Conservation (phyloP, 768 basidiomycete species). For the Podaxis sp. region DNA sequence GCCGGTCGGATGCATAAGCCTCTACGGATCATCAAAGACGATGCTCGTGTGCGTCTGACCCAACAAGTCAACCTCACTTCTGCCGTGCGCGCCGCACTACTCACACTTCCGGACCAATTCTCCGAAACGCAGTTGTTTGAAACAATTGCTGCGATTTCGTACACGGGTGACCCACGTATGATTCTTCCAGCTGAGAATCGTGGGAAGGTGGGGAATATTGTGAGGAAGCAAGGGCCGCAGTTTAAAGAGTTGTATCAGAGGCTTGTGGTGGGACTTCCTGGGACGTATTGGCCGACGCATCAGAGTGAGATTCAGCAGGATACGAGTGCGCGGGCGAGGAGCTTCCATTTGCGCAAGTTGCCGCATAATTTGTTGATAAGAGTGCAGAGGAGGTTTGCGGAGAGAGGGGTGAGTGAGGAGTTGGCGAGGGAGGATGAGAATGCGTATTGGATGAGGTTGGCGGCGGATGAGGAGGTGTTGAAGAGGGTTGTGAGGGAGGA, state of each 20-base stretch:
- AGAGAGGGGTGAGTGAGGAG: conserved; percentile 24
- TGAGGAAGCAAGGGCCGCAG: conserved; percentile 73
- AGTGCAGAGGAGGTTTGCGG: conserved; percentile 52
- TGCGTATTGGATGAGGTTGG: conserved; percentile 73
- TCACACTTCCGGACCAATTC: conserved; percentile 82
- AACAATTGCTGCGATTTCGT: conserved; percentile 82
- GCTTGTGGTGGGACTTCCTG: conserved; percentile 74
- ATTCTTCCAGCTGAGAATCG: conserved; percentile 92
- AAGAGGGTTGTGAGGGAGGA: conserved; percentile 60
- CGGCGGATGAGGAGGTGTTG: conserved; percentile 60
- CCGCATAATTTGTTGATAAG: conserved; percentile 63
- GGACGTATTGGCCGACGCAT: conserved; percentile 67
- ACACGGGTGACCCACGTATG: conserved; percentile 93
- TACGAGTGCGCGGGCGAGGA: conserved; percentile 58
- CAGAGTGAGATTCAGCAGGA: conserved; percentile 71
- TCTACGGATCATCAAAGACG: conserved; percentile 87
- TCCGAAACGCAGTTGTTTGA: conserved; percentile 81
- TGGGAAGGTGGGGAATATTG: conserved; percentile 92
- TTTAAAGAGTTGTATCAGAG: conserved; percentile 88
- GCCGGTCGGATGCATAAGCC: conserved; percentile 98
- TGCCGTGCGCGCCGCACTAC: conserved; percentile 86
- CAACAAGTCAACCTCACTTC: conserved; percentile 93
- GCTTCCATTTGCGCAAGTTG: conserved; percentile 75
- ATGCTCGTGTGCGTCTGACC: conserved; percentile 87
- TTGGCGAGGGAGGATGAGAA: conserved; percentile 62